Evolutionary conservation across 2,329 filamentous ascomycete species (phyloP).

Genomic region (Aurifilum marmelostoma): DNA sequence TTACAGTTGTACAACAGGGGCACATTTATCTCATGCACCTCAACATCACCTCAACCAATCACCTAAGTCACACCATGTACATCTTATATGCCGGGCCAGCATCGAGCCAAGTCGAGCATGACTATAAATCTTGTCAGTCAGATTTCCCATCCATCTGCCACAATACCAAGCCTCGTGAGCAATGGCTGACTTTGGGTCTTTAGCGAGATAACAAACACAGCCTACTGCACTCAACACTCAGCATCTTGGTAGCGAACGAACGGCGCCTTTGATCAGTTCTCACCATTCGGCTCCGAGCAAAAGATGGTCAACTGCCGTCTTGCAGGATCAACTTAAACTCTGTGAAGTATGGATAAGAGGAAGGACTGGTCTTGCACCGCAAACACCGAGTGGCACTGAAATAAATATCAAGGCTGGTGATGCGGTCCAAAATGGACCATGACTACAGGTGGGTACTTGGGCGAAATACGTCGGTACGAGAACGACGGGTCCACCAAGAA

Average conservation of each 20-base stretch:
- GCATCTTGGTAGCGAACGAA: too few species aligned
- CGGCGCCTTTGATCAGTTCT: too few species aligned
- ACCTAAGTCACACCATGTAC: too few species aligned
- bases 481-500: not conserved
- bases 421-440: not conserved
- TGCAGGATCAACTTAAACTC: not conserved
- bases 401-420: not conserved
- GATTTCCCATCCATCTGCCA: not conserved
- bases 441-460: too few species aligned
- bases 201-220: too few species aligned
- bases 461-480: not conserved
- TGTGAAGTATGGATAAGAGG: too few species aligned
- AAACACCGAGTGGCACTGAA: not conserved
- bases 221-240: too few species aligned
- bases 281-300: not conserved
- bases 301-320: not conserved
- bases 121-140: not conserved
- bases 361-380: not conserved
- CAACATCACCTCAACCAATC: not conserved
- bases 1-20: too few species aligned
- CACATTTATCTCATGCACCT: not conserved
- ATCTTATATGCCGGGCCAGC: too few species aligned
- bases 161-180: not conserved
- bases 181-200: too few species aligned
- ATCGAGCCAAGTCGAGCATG: too few species aligned